Percentiles rank a stretch among this genome's conserved stretches.
Conservation (phyloP, 352 stramenopile species). For the Aphanomyces invadans region DNA sequence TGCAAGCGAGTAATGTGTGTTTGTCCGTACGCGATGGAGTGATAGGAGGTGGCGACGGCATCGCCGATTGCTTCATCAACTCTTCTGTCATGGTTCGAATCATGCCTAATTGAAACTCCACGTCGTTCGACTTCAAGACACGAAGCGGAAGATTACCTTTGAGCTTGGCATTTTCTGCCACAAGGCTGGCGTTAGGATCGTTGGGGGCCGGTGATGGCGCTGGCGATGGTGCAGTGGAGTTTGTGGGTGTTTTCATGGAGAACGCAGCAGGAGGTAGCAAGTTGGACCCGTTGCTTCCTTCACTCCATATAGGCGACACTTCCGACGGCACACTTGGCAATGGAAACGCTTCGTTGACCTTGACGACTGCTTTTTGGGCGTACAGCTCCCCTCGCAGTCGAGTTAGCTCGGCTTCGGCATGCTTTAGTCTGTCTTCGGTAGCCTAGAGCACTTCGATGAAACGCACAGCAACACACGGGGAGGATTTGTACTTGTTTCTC, state of each 20-base stretch:
- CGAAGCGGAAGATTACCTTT: conserved; percentile 31
- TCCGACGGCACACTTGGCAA: conserved; percentile 4
- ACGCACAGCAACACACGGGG: no score
- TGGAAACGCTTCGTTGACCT: conserved; percentile 8
- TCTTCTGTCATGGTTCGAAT: conserved; percentile 71
- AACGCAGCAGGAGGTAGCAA: neutral
- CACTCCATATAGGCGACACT: conserved; percentile 14
- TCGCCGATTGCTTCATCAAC: conserved; percentile 37
- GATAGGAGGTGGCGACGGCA: neutral
- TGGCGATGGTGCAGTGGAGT: neutral
- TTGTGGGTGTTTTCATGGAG: neutral
- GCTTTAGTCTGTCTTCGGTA: conserved; percentile 42
- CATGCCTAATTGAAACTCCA: conserved; percentile 39
- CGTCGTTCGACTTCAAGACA: no score
- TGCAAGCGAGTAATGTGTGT: no score
- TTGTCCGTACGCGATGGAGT: no score
- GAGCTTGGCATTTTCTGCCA: conserved; percentile 52
- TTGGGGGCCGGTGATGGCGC: neutral
- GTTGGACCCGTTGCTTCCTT: neutral
- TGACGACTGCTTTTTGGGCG: conserved; percentile 26
- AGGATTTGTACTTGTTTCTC: conserved; percentile 60
- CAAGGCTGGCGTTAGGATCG: conserved; percentile 26
- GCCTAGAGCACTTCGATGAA: conserved; percentile 26
- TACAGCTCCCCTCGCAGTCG: conserved; percentile 44
- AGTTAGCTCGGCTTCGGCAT: conserved; percentile 57